These are phyloP conservation scores for Globisporangium middletonii DNA, from an alignment of 352 stramenopile species.

Conservation along the genomic window DNA sequence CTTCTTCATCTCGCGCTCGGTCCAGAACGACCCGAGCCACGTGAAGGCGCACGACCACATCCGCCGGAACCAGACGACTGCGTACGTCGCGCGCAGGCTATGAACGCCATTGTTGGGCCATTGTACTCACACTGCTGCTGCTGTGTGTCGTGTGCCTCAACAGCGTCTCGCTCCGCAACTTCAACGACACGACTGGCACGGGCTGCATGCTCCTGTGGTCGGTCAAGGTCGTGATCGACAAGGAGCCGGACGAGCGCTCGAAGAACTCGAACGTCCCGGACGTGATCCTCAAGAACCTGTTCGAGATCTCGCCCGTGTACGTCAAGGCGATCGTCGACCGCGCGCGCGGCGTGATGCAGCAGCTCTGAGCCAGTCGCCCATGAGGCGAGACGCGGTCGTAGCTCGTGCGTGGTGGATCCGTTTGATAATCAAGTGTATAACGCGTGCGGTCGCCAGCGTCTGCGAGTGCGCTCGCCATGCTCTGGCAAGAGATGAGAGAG, in stretches of 20 bases:
- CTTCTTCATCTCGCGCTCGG: constrained; percentile 53
- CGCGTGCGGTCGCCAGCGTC: no score
- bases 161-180: constrained; percentile 76
- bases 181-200: constrained; percentile 60
- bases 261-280: constrained; percentile 81
- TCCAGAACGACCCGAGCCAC: constrained; percentile 69
- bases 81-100: constrained; percentile 32
- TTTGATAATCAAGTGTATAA: no score
- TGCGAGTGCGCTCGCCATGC: no score
- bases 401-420: no score
- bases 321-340: constrained; percentile 82
- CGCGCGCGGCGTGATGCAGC: constrained; percentile 40
- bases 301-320: constrained; percentile 80
- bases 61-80: constrained; percentile 70
- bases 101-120: no score
- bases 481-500: no score
- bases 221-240: constrained; percentile 76
- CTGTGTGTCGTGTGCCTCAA: constrained; percentile 3
- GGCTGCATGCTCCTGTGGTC: constrained; percentile 79
- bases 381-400: no score
- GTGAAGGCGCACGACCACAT: constrained; percentile 58
- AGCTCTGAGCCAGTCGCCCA: constrained; percentile 20
- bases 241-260: constrained; percentile 61
- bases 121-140: background rate
- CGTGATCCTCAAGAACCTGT: constrained; percentile 87